Evolutionary conservation across 2,329 filamentous ascomycete genomes (phyloP).

Genomic region (Pseudocercospora vitis): DNA sequence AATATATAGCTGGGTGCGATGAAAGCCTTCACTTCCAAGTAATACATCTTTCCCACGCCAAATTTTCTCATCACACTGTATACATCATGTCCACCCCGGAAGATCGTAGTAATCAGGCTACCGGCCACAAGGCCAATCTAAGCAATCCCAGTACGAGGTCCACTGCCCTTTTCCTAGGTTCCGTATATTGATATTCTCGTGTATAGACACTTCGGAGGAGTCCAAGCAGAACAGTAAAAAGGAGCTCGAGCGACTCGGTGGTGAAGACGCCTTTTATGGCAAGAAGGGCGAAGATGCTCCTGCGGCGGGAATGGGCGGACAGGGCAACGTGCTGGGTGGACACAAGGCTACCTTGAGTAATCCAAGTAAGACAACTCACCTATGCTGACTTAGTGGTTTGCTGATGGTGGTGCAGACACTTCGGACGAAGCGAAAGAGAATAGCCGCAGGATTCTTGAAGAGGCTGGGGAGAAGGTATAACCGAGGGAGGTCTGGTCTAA

Average conservation of each 20-base stretch:
- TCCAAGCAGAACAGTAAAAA: constrained; percentile 57
- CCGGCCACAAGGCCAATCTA: constrained; percentile 61
- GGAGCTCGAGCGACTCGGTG: constrained; percentile 51
- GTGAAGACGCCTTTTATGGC: constrained; percentile 30
- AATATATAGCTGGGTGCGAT: background rate
- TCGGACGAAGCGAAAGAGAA: constrained; percentile 58
- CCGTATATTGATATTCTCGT: background rate
- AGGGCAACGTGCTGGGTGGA: constrained; percentile 51
- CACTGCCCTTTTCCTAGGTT: background rate
- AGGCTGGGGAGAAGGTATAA: constrained; percentile 6
- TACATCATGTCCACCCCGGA: constrained; percentile 21
- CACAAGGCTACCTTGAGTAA: constrained; percentile 59
- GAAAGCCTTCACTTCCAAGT: background rate
- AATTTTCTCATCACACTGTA: too few species aligned
- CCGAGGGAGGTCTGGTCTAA: too few species aligned
- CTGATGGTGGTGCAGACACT: constrained; percentile 40
- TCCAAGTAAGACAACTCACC: constrained; percentile 22
- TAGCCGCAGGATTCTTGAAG: constrained; percentile 46
- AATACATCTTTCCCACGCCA: too few species aligned
- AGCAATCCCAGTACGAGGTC: constrained; percentile 51
- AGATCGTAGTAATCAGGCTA: constrained; percentile 45
- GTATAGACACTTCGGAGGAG: constrained; percentile 52
- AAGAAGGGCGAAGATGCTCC: constrained; percentile 17
- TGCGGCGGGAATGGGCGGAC: constrained; percentile 8
- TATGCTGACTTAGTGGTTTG: too few species aligned